Conservation (phyloP, 148 eudicot genomes). For the Drosera capensis region DNA sequence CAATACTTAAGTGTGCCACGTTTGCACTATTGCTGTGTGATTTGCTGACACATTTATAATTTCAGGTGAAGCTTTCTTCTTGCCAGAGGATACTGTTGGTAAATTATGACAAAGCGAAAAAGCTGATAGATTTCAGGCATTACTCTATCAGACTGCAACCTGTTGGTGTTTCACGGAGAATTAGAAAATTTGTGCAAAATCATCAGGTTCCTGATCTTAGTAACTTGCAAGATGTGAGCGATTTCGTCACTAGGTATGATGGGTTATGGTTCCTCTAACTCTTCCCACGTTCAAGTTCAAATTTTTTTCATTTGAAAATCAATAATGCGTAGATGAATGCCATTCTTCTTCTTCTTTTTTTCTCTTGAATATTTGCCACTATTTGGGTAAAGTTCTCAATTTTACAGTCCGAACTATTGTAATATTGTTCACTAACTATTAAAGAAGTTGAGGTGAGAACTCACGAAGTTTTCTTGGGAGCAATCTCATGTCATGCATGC, state of each 20-base stretch:
- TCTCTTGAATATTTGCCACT: too few relatives aligned
- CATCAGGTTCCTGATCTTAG: slow-evolving; percentile 87
- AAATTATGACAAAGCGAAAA: slow-evolving; percentile 75
- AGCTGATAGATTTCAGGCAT: slow-evolving; percentile 82
- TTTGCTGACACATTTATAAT: slow-evolving; percentile 4
- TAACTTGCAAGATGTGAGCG: slow-evolving; percentile 83
- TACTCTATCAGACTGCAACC: slow-evolving; percentile 90
- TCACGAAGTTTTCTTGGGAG: too few relatives aligned
- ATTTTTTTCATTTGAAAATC: too few relatives aligned
- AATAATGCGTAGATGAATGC: too few relatives aligned
- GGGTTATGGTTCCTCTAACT: background rate
- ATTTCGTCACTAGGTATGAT: slow-evolving; percentile 71
- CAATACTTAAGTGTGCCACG: background rate
- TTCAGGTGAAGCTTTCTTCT: slow-evolving; percentile 78
- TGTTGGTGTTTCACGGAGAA: slow-evolving; percentile 79
- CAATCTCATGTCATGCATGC: too few relatives aligned
- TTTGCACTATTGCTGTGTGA: slow-evolving; percentile 2
- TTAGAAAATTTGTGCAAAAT: slow-evolving; percentile 84
- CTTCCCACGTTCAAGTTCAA: too few relatives aligned
- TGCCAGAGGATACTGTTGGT: slow-evolving; percentile 87
- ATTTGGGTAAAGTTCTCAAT: too few relatives aligned
- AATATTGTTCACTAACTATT: too few relatives aligned
- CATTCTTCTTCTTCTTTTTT: too few relatives aligned
- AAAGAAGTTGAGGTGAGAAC: too few relatives aligned
- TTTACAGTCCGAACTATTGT: too few relatives aligned